Base-by-base conservation (phyloP, 495 filamentous ascomycete species). In the Elasticomyces elasticus region DNA sequence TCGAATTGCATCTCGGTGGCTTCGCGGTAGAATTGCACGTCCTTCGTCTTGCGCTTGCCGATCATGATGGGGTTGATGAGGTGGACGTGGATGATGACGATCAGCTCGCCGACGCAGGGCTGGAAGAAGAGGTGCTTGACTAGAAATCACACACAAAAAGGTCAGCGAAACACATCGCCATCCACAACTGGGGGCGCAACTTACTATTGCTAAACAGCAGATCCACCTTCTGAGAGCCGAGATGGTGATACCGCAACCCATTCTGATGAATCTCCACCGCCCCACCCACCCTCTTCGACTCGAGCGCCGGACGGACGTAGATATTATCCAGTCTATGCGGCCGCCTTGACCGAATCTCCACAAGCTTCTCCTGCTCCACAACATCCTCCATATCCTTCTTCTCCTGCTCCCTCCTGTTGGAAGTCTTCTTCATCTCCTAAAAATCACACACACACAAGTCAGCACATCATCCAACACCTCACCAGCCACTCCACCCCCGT, bases 321-420 rank as follows among this genome's bases (percentile, higher is more conserved):
- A 97, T 83, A 65, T 94, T 89, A 46, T 91, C 87, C 54, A 97
- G 77, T 44, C 84, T 81, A 54, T 81, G 79, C 25, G 92, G 91
- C 49, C 90, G 88, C 33, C 90, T 87, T 72, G 91, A 65, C 54
- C 66, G 69, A 19, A 69, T 86, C 70, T 95, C 89, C 59, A 90
- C 70, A 19, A 99, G 80, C 72, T 97, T 97, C 61, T 97, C 94
- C 67, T 97, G 94, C 68, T 97, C 94, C 3, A 99, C 89, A n/a
- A 99, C 94, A 74, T 97, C 94, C 65, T 97, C 94, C 84, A 99
- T 82, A 60, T 99, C 90, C 68, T 99, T 99, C 76, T 95, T 95
- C 68, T 99, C 92, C 64, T 96, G 89, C 66, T 97, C 94, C 56
- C 84, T 82, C 62, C 94, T 87, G 31, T 87, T 78, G 2, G 87